Base-by-base conservation (phyloP, 2,329 filamentous ascomycete species). In the Zopfia rhizophila region DNA sequence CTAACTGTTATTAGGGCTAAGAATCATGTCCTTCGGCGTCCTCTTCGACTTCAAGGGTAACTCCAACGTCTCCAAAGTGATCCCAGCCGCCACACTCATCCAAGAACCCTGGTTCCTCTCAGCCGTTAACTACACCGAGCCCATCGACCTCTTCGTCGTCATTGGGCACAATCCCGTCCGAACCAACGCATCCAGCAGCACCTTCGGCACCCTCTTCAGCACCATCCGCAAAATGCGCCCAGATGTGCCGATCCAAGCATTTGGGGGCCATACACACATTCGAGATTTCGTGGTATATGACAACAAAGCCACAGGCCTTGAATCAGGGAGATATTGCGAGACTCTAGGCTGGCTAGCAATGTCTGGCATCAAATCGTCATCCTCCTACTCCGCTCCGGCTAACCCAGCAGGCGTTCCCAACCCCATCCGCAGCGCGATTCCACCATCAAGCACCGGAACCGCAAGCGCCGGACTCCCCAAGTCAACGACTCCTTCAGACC, bases 291-390 rank as follows among this genome's bases (percentile, higher is more conserved):
- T 77, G 13, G 80, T 86, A 2, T 86, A 83, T 51, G 85, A 89
- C 60, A 77, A 82, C 44, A 79, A 78, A 56, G 79, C 82, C 5
- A 84, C 84, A 4, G 84, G 78, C 0, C 73, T 88, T 7, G 84
- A 86, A 56, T 82, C 84, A 3, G 84, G 74, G 53, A 55, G 83
- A 39, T 88, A 87, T 67, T 88, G 85, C 61, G 85, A 89, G 70
- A 88, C 85, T 2, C 73, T 88, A 0, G 85, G 85, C 17, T 89
- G 83, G 82, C 64, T 87, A 16, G 81, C 83, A n/a, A 80, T 88
- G 70, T 79, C 78, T 37, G 85, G 85, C 12, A 80, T 88, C 54
- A 65, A 79, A 39, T 72, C 70, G 1, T 68, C 65, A 23, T 77
- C 75, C 39, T 79, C 76, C 61, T 74, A 72, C 23, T 53, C 57